Evolutionary conservation across 106 monocot genomes (phyloP).

Genomic region (Xerophyta viscosa): DNA sequence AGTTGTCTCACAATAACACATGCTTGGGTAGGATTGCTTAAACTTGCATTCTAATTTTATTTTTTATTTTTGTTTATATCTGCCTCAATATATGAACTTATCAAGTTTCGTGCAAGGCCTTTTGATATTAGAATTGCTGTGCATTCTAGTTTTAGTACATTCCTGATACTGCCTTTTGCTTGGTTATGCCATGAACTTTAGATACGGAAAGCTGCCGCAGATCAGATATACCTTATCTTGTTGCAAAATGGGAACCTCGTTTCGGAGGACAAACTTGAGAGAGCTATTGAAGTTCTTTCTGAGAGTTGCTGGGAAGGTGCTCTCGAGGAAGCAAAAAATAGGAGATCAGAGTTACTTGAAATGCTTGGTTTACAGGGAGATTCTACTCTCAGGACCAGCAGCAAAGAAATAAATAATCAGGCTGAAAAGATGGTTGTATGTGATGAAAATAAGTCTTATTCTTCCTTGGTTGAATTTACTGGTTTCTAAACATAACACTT

Average conservation of each 20-base stretch:
- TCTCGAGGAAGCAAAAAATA: constrained; percentile 43
- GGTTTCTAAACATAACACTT: constrained; percentile 81
- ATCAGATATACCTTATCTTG: constrained; percentile 89
- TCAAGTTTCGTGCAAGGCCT: no score
- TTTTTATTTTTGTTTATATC: no score
- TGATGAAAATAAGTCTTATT: constrained; percentile 88
- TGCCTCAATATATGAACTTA: no score
- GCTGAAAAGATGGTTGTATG: neutral
- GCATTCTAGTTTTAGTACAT: neutral
- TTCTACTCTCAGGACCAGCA: constrained; percentile 1
- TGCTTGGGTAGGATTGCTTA: no score
- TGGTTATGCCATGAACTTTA: constrained; percentile 8
- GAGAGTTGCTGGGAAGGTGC: constrained; percentile 93
- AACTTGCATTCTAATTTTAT: no score
- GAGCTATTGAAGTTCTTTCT: constrained; percentile 54
- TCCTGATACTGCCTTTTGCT: neutral
- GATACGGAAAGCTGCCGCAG: constrained; percentile 80
- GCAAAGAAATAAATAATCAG: constrained; percentile 1
- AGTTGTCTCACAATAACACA: no score
- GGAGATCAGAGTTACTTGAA: constrained; percentile 27
- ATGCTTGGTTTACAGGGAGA: constrained; percentile 32
- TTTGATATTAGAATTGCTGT: neutral
- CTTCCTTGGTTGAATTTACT: constrained; percentile 68
- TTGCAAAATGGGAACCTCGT: constrained; percentile 51
- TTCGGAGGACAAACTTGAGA: constrained; percentile 32